Evolutionary conservation across 371 early-diverging fungal species (phyloP), one percentile per base, ranked within the genome.

Genomic region (Syncephalis plumigaleata): DNA sequence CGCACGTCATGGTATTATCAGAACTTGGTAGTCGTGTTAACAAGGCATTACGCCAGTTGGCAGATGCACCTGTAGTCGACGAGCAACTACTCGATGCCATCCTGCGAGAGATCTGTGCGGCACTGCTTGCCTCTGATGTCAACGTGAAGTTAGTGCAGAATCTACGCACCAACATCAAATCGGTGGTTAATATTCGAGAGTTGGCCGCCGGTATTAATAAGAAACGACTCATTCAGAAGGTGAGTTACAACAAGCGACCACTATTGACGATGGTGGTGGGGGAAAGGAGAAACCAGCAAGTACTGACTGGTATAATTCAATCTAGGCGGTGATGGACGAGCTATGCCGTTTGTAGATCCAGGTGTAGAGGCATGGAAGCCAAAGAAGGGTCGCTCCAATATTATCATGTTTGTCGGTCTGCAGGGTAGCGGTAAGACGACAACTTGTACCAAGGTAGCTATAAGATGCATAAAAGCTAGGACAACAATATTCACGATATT

Each of bases 341-440:
- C 74, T 98, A n/a, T 82, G 80, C 43, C 57, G 75, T 9, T 99
- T 22, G 86, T 98, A 5, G 98, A 97, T 71, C 95, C 98, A 2
- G 83, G 85, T 46, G 82, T 75, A 11, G 81, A 91, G 52, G 71
- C 92, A 13, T 93, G 79, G 65, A 77, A 80, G 51, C 93, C 97
- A 26, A 71, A 73, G 27, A 94, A 87, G 61, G 83, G 83, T 16
- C 74, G 75, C 55, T 45, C 73, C 31, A 96, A 94, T 61, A 74
- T 95, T 3, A 79, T 99, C 48, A 91, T 99, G 88, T 97, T 99
- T 79, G 99, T 99, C 22, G 99, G 99, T 55, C 70, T 99, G 56
- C 99, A 99, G 63, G 99, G 99, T 58, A 76, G 84, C 52, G 99
- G 99, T 50, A 99, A 99, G 63, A 99, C 99, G 2, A 99, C 99